phyloP scores from a whole-genome alignment of 73 alveolate genomes.

The Breviolum minutum region DNA sequence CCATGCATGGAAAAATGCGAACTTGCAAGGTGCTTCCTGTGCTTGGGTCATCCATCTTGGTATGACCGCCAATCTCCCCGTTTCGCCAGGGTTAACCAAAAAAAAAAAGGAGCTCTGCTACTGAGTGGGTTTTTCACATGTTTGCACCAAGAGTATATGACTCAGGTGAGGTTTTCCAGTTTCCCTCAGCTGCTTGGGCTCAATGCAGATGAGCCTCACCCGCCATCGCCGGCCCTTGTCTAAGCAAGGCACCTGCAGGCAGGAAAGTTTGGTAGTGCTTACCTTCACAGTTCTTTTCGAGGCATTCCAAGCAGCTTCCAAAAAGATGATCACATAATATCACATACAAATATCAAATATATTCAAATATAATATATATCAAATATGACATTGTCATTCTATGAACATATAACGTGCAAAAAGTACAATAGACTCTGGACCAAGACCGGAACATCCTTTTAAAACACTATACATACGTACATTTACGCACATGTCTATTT shows the following conservation, averaged over 20 bases:
- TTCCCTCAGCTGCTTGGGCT: slow-evolving; percentile 60
- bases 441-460: too few relatives aligned
- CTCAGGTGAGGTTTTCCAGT: neutral
- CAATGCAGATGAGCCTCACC: slow-evolving; percentile 69
- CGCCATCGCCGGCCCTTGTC: slow-evolving; percentile 64
- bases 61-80: neutral
- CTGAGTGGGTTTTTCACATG: neutral
- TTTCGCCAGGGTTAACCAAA: neutral
- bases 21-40: slow-evolving; percentile 53
- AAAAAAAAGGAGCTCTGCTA: neutral
- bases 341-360: too few relatives aligned
- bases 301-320: neutral
- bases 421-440: too few relatives aligned
- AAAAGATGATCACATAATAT: too few relatives aligned
- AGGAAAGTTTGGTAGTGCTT: neutral
- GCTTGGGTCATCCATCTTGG: slow-evolving; percentile 76
- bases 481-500: neutral
- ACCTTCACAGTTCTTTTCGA: neutral
- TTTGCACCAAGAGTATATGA: slow-evolving; percentile 25
- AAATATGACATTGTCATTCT: too few relatives aligned
- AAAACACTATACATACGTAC: neutral
- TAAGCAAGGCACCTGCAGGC: slow-evolving; percentile 51
- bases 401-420: too few relatives aligned
- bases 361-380: too few relatives aligned
- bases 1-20: neutral